Evolutionary conservation across 345 rosid genomes (phyloP).

Genomic region (Capsella bursapastoris): DNA sequence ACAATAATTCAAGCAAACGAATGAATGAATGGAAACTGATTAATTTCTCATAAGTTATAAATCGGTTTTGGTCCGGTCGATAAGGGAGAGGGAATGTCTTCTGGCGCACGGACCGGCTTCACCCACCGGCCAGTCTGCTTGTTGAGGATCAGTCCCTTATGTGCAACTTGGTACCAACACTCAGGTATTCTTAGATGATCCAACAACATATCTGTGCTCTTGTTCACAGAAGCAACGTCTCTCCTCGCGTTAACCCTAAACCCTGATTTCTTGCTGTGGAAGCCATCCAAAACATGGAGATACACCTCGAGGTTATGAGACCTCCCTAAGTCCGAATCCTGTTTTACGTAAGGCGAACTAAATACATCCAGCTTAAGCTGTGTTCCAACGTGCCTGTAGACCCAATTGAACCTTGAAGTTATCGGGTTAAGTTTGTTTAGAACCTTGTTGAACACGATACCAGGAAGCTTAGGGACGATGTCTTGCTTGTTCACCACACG

Average conservation of each 20-base stretch:
- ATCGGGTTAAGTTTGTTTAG: constrained; percentile 51
- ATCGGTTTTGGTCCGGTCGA: constrained; percentile 36
- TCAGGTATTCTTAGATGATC: constrained; percentile 62
- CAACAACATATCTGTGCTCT: constrained; percentile 56
- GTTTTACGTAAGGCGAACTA: constrained; percentile 56
- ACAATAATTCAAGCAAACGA: constrained; percentile 8
- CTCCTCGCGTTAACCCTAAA: constrained; percentile 62
- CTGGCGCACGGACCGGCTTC: constrained; percentile 61
- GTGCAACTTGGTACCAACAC: constrained; percentile 60
- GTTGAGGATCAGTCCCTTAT: constrained; percentile 66
- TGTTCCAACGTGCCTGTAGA: constrained; percentile 67
- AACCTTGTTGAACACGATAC: constrained; percentile 55
- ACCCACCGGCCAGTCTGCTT: constrained; percentile 71
- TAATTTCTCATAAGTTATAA: constrained; percentile 17
- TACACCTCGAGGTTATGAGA: constrained; percentile 63
- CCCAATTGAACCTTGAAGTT: constrained; percentile 51
- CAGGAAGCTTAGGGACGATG: constrained; percentile 65
- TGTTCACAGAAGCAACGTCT: constrained; percentile 66
- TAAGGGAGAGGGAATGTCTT: constrained; percentile 78
- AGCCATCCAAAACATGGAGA: constrained; percentile 67
- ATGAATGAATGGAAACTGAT: neutral
- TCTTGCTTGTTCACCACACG: constrained; percentile 64
- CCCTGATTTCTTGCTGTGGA: constrained; percentile 46
- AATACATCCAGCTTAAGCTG: constrained; percentile 55
- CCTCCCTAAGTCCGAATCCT: constrained; percentile 48